These are phyloP conservation scores for Aspergillus ruber DNA, from an alignment of 2,329 filamentous ascomycete species.

Conservation along the genomic window DNA sequence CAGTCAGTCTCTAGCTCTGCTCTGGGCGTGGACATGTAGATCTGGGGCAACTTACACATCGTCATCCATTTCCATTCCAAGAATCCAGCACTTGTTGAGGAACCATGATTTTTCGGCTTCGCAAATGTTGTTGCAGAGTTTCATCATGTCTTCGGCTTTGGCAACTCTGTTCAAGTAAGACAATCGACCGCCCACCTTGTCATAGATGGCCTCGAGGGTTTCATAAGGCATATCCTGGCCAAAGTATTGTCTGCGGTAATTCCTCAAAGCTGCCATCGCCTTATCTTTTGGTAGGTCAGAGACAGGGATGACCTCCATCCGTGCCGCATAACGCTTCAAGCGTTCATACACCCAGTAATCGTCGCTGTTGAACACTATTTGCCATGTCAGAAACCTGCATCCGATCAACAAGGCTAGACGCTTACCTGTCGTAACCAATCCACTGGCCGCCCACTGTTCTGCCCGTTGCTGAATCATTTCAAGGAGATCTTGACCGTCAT, in stretches of 20 bases:
- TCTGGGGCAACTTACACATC: slow-evolving; percentile 64
- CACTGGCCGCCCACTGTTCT: slow-evolving; percentile 91
- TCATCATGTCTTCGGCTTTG: slow-evolving; percentile 74
- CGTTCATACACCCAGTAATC: slow-evolving; percentile 99
- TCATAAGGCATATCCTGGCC: slow-evolving; percentile 48
- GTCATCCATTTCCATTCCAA: slow-evolving; percentile 77
- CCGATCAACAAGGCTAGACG: background rate
- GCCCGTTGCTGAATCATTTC: slow-evolving; percentile 93
- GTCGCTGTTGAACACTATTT: slow-evolving; percentile 83
- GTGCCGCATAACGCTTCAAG: slow-evolving; percentile 82
- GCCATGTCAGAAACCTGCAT: slow-evolving; percentile 1
- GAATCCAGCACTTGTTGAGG: slow-evolving; percentile 70
- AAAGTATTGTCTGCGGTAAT: slow-evolving; percentile 76
- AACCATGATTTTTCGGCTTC: slow-evolving; percentile 71
- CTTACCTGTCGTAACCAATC: slow-evolving; percentile 66
- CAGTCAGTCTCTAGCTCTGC: no score
- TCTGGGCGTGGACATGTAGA: background rate
- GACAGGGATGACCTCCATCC: slow-evolving; percentile 89
- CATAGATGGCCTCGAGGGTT: slow-evolving; percentile 70
- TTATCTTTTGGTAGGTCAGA: slow-evolving; percentile 72
- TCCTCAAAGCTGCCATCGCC: slow-evolving; percentile 68
- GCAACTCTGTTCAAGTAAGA: slow-evolving; percentile 86
- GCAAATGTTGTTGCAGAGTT: slow-evolving; percentile 67
- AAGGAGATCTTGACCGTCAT: slow-evolving; percentile 85
- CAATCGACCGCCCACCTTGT: slow-evolving; percentile 77